Evolutionary conservation across 1,284 basidiomycete genomes (phyloP), one percentile per base, ranked within the genome.

Genomic region (Inonotus hispidus): DNA sequence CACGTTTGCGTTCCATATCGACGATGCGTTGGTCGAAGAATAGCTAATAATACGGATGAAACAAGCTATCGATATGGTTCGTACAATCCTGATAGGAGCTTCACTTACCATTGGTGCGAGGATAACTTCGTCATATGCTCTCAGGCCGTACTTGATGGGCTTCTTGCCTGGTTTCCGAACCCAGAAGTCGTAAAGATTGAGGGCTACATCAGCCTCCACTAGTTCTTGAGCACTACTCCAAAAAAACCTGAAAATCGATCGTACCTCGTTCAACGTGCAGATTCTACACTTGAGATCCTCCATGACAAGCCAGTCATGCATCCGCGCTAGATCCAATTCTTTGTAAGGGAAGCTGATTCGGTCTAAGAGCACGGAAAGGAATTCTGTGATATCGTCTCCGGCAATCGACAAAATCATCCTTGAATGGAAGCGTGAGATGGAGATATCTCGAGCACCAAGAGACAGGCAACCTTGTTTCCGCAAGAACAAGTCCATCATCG

Each of bases 71-170:
- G 53, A 5, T 35, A 11, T 32, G 16, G 19, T 7, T 21, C 3
- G 16, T 43, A 3, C n/a, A 2, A 21, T 0, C 19, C 47, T 49
- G 1, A 38, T 32, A 25, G 21, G 10, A n/a, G 11, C 27, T 25
- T 6, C 19, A 73, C 79, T 64, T 69, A 93, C 93, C 86, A 98
- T 93, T 1, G 96, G 93, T 0, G 95, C 94, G 39, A 99, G 78
- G 61, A 98, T 95, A 60, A 93, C 88, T 76, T 99, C 97, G 71
- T 99, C 97, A 71, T 98, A 99, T 3, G 92, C 89, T 32, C 94
- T 85, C 59, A 98, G 77, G 25, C 87, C 87, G 72, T 95, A 99
- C 73, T 98, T 98, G 69, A 89, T 82, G 2, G 94, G 90, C 16
- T 86, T 77, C 62, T 85, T 80, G 29, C 84, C 83, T 1, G 95